phyloP scores from a whole-genome alignment of 192 early-diverging fungal species.

The Funneliformis geosporum region DNA sequence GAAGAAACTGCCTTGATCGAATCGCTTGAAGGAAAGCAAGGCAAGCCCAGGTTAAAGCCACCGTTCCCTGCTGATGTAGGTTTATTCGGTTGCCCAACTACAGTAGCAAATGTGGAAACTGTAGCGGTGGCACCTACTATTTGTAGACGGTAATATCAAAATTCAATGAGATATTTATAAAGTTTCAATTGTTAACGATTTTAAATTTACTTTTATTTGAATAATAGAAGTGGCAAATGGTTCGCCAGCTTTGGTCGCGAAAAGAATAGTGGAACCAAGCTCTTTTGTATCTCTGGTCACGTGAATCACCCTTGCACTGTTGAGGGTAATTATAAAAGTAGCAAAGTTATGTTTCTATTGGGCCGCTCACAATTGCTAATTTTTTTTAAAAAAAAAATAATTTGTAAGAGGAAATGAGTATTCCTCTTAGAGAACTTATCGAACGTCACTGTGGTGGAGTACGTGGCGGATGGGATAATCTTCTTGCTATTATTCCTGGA shows the following conservation, averaged over 20 bases:
- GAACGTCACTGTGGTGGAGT: conserved; percentile 96
- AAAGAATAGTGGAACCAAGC: conserved; percentile 92
- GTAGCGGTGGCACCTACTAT: conserved; percentile 98
- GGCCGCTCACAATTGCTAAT: not conserved
- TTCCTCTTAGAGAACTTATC: conserved; percentile 90
- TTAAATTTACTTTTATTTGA: not conserved
- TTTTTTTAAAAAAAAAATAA: not conserved
- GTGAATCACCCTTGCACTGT: conserved; percentile 98
- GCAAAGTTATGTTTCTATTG: not conserved
- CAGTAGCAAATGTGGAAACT: conserved; percentile 99
- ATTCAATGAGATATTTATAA: not conserved
- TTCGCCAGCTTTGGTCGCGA: conserved; percentile 93
- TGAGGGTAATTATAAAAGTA: conserved; percentile 49
- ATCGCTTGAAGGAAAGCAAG: conserved; percentile 94
- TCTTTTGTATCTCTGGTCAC: conserved; percentile 97
- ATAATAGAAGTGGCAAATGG: conserved; percentile 82
- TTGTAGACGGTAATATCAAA: conserved; percentile 51
- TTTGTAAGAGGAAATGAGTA: conserved; percentile 88
- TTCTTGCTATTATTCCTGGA: conserved; percentile 95
- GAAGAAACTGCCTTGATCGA: conserved; percentile 91
- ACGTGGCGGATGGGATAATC: conserved; percentile 97
- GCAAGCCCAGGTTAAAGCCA: conserved; percentile 98
- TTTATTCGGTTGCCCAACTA: conserved; percentile 97
- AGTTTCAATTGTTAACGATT: not conserved
- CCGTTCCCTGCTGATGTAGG: conserved; percentile 99